Percentiles rank a stretch among this genome's conserved stretches.
Evolutionary conservation across 2,329 filamentous ascomycete genomes (phyloP).

Genomic region (Rasamsonia emersonii): DNA sequence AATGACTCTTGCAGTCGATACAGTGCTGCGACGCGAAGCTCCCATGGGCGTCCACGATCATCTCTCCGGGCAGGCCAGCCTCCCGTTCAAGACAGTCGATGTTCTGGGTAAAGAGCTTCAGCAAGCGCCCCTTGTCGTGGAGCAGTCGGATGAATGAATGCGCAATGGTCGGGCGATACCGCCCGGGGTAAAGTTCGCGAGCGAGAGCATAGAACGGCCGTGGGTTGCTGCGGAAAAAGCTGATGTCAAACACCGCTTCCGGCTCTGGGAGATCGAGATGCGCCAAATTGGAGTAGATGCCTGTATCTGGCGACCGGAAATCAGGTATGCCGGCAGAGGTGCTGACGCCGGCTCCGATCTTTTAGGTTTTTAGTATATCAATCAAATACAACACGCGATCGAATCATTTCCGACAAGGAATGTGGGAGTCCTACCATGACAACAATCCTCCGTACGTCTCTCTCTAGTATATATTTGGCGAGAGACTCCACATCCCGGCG

Average conservation of each 20-base stretch:
- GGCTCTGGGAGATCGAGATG: constrained; percentile 77
- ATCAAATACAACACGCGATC: no score
- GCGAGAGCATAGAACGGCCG: constrained; percentile 87
- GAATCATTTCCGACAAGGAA: no score
- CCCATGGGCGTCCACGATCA: constrained; percentile 88
- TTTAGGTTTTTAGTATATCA: constrained; percentile 5
- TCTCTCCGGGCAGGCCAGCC: constrained; percentile 71
- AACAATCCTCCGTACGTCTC: constrained; percentile 61
- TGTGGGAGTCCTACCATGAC: constrained; percentile 60
- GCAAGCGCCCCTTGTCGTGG: constrained; percentile 65
- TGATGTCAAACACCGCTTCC: constrained; percentile 90
- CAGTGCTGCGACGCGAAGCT: constrained; percentile 88
- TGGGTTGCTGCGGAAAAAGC: constrained; percentile 76
- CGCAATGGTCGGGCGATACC: constrained; percentile 78
- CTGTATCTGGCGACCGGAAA: constrained; percentile 76
- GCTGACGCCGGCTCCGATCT: constrained; percentile 75
- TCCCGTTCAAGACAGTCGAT: constrained; percentile 89
- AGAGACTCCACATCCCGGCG: constrained; percentile 64
- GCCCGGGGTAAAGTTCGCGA: constrained; percentile 84
- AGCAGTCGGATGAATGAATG: constrained; percentile 84
- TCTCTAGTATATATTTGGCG: constrained; percentile 70
- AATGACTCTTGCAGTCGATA: constrained; percentile 72
- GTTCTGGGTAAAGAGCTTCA: constrained; percentile 92
- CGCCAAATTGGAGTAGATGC: constrained; percentile 83
- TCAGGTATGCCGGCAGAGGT: constrained; percentile 56